Evolutionary conservation across 2,329 filamentous ascomycete species (phyloP), one percentile per base, ranked within the genome.

Genomic region (Plenodomus lindquistii): DNA sequence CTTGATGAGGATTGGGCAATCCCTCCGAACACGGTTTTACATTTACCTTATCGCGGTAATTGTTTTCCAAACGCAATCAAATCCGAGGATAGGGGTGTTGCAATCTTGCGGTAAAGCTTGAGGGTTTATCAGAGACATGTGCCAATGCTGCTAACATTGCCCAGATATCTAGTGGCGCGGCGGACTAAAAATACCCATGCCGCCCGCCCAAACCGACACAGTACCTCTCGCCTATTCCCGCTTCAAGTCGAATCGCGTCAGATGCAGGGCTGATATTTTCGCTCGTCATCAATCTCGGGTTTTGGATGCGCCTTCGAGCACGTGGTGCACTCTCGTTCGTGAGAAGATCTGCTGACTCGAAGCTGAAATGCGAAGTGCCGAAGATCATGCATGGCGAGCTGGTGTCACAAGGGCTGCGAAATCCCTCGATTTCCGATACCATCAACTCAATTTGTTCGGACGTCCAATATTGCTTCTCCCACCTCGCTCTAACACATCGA

Each of bases 141-240:
- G 44, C 38, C 44, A 47, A 47, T 40, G 16, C 17, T 20, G 4
- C 31, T 20, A 18, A 20, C 34, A 8, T 4, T 34, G 40, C 43
- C 48, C 18, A 50, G 43, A 38, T 46, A 50, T 46, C 48, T 50
- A 50, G 48, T 37, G 48, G 48, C 48, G 43, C 44, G 48, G 48
- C 48, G 22, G 19, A 13, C 47, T 50, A 50, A 50, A 36, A 46
- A 46, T 50, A 46, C 22, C 31, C 19, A 10, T 24, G 6, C 10
- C 22, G 10, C 22, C 10, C 6, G 10, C 22, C 22, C 22, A 13
- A 7, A 31, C 27, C n/a, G n/a, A 31, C 10, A 4, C 11, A 13
- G 27, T 13, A 15, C 27, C 27, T 15, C 15, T 31, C 27, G 27
- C 27, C 27, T 31, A 15, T 31, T 31, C 27, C 27, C 27, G 27